These are phyloP conservation scores for Schizosaccharomyces versatilis DNA, from an alignment of 1,139 yeast species.

Conservation along the genomic window DNA sequence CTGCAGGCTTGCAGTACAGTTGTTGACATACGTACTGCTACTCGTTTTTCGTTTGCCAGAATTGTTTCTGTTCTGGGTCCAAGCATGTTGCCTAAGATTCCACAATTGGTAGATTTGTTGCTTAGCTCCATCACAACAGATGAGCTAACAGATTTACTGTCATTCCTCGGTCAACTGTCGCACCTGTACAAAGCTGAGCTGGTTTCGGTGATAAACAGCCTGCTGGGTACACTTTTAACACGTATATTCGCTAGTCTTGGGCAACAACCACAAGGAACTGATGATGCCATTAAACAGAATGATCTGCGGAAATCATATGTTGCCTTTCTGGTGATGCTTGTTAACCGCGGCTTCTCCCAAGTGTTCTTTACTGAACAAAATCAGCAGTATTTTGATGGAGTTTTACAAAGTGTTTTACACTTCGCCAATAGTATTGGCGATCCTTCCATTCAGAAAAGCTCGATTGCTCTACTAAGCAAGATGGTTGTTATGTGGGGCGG, in stretches of 20 bases:
- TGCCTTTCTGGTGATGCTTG: conserved; percentile 43
- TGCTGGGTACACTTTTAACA: conserved; percentile 49
- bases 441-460: conserved; percentile 37
- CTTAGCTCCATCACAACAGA: conserved; percentile 40
- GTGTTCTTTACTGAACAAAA: conserved; percentile 50
- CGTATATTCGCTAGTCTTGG: conserved; percentile 39
- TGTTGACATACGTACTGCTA: conserved; percentile 60
- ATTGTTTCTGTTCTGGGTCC: conserved; percentile 53
- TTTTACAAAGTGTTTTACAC: conserved; percentile 43
- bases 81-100: conserved; percentile 34
- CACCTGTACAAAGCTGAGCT: conserved; percentile 54
- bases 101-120: conserved; percentile 51
- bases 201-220: conserved; percentile 48
- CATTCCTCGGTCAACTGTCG: conserved; percentile 71
- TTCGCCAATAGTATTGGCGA: conserved; percentile 37
- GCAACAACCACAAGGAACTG: conserved; percentile 24
- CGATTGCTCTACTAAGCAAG: conserved; percentile 47
- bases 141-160: conserved; percentile 61
- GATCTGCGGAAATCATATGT: conserved; percentile 48
- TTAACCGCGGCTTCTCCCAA: conserved; percentile 60
- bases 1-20: conserved; percentile 48
- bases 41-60: conserved; percentile 71
- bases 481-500: conserved; percentile 23
- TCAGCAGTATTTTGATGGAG: conserved; percentile 29
- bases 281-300: conserved; percentile 20